A percentile compares a stretch with the other conserved stretches of the same genome.
phyloP scores from a whole-genome alignment of 352 stramenopile species.

The Phytopythium sindhum region DNA sequence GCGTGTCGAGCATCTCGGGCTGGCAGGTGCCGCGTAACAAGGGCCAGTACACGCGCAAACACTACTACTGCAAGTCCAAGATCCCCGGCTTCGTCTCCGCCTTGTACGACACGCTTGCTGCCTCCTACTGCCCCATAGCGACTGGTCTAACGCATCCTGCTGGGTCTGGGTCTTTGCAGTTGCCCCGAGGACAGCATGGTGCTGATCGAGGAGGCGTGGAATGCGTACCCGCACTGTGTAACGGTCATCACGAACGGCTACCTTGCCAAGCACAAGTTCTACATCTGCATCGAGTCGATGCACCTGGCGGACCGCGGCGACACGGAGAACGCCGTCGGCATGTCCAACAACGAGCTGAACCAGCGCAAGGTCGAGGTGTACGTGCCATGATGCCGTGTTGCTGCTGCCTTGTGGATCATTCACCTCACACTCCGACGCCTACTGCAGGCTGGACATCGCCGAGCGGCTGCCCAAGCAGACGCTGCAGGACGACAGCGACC shows the following conservation, averaged over 20 bases:
- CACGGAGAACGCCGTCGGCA: slow-evolving; percentile 61
- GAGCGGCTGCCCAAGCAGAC: slow-evolving; percentile 73
- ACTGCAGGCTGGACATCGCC: slow-evolving; percentile 65
- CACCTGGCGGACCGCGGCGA: slow-evolving; percentile 59
- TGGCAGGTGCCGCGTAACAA: slow-evolving; percentile 74
- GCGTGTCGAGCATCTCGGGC: slow-evolving; percentile 68
- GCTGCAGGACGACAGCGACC: slow-evolving; percentile 68
- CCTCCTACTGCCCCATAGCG: neutral
- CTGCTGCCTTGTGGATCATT: neutral
- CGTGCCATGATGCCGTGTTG: no score
- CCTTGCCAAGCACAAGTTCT: slow-evolving; percentile 85
- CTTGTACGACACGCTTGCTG: slow-evolving; percentile 40
- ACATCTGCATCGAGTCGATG: slow-evolving; percentile 82
- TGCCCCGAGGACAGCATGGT: slow-evolving; percentile 85
- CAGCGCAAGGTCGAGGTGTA: slow-evolving; percentile 77
- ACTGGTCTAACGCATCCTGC: neutral
- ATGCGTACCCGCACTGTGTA: slow-evolving; percentile 84
- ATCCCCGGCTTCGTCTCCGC: slow-evolving; percentile 78
- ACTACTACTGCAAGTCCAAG: slow-evolving; percentile 87
- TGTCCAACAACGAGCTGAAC: slow-evolving; percentile 69
- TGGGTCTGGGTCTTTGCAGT: slow-evolving; percentile 19
- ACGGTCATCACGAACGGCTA: slow-evolving; percentile 86
- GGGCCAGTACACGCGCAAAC: slow-evolving; percentile 87
- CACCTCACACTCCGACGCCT: neutral
- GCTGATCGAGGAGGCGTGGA: slow-evolving; percentile 85